Evolutionary conservation across 78 protist genomes (phyloP).

Genomic region (Bodo saltans): DNA sequence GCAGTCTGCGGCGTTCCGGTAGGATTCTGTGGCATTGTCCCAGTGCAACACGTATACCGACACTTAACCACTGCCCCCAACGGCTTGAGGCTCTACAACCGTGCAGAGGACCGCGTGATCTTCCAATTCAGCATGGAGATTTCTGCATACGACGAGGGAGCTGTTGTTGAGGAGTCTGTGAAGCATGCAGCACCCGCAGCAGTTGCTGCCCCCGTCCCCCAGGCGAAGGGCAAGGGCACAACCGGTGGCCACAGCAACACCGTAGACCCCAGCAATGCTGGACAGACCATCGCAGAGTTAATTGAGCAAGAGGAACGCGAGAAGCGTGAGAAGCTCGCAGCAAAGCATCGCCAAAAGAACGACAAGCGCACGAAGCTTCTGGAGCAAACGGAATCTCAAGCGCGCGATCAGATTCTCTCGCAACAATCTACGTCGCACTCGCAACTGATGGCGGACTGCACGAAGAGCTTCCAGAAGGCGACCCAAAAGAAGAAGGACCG

Average conservation of each 20-base stretch:
- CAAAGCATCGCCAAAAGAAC: background rate
- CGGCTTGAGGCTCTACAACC: background rate
- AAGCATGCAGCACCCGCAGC: too few species aligned
- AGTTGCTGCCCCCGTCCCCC: too few species aligned
- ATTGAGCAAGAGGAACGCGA: background rate
- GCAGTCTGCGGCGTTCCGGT: background rate
- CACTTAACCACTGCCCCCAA: background rate
- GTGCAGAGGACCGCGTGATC: background rate
- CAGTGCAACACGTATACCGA: background rate
- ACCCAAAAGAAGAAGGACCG: background rate
- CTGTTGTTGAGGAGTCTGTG: background rate
- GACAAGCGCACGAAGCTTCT: background rate
- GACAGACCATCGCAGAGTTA: background rate
- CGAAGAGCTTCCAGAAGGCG: background rate
- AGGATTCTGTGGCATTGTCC: background rate
- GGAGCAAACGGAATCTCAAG: background rate
- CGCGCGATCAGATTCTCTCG: background rate
- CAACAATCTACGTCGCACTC: background rate
- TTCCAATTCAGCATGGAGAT: background rate
- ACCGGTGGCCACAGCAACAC: background rate
- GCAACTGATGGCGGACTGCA: background rate
- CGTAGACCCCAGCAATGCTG: background rate
- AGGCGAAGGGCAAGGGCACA: background rate
- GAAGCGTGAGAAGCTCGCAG: background rate
- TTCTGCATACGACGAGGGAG: background rate